Evolutionary conservation across 2,329 filamentous ascomycete species (phyloP).

Genomic region (Pezizomycotina sp.): DNA sequence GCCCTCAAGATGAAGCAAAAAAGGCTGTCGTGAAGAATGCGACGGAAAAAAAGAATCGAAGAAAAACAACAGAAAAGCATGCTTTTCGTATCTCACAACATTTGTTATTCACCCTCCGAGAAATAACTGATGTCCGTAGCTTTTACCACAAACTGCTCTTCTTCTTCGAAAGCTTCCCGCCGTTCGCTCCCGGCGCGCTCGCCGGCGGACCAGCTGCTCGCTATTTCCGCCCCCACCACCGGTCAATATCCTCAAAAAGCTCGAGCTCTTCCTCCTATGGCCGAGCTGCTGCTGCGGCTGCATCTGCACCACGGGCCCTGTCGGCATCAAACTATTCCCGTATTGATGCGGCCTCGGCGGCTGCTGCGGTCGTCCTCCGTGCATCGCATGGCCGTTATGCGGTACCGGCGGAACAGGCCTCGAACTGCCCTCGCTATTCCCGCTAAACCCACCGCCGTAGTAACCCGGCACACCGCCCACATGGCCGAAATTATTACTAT

Average conservation of each 20-base stretch:
- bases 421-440: constrained; percentile 4
- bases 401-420: constrained; percentile 1
- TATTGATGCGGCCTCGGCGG: constrained; percentile 1
- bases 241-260: constrained; percentile 20
- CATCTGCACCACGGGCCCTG: not conserved
- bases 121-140: not conserved
- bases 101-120: constrained; percentile 1
- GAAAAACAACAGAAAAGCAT: constrained; percentile 1
- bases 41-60: constrained; percentile 2
- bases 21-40: too few species aligned
- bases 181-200: not conserved
- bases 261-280: constrained; percentile 16
- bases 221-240: constrained; percentile 9
- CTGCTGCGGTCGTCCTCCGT: constrained; percentile 4
- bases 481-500: too few species aligned
- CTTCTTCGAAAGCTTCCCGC: constrained; percentile 19
- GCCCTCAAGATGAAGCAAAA: too few species aligned
- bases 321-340: not conserved
- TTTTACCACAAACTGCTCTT: constrained; percentile 20
- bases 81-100: not conserved
- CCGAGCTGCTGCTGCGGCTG: constrained; percentile 8
- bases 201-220: not conserved
- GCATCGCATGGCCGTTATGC: not conserved
- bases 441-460: constrained; percentile 12
- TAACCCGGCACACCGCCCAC: too few species aligned